Evolutionary conservation across 2,329 filamentous ascomycete genomes (phyloP), one percentile per base, ranked within the genome.

Genomic region (Ramularia collo-cygni): DNA sequence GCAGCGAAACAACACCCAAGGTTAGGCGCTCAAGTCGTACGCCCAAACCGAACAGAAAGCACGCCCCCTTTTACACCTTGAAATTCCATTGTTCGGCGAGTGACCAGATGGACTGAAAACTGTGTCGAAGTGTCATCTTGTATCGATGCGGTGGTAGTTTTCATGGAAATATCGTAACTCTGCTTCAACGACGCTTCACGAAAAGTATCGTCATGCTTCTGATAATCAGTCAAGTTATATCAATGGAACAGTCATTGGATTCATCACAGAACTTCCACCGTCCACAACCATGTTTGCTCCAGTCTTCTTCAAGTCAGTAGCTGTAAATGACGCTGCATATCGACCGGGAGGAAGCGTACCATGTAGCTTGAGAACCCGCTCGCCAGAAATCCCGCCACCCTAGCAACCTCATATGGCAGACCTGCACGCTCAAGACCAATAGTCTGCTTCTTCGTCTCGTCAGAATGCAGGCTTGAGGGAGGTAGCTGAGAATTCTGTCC

Each of bases 311-410:
- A 10, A 24, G 21, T 24, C 21, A 24, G 21, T 24, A 24, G 10
- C 21, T 24, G 21, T 24, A n/a, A n/a, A n/a, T n/a, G n/a, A n/a
- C n/a, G n/a, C n/a, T n/a, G n/a, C n/a, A n/a, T n/a, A n/a, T n/a
- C n/a, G n/a, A n/a, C n/a, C 10, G 21, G 21, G 21, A 24, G 10
- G 21, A 24, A n/a, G n/a, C n/a, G n/a, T 24, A 24, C 21, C 30
- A 81, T 68, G 58, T 81, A 81, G 40, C 69, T 74, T 46, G 72
- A 76, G 57, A 81, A 81, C 0, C 75, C 75, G 57, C 70, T 76
- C 2, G 77, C 76, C 46, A 81, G 61, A 53, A 81, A 81, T 0
- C 77, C 77, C 1, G 73, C 76, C 3, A 79, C 76, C 26, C 74
- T 62, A 1, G 69, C 77, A 8, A 81, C 74, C 54, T 81, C 77